These are phyloP conservation scores for Suillus variegatus DNA, from an alignment of 768 basidiomycete genomes.

Conservation along the genomic window DNA sequence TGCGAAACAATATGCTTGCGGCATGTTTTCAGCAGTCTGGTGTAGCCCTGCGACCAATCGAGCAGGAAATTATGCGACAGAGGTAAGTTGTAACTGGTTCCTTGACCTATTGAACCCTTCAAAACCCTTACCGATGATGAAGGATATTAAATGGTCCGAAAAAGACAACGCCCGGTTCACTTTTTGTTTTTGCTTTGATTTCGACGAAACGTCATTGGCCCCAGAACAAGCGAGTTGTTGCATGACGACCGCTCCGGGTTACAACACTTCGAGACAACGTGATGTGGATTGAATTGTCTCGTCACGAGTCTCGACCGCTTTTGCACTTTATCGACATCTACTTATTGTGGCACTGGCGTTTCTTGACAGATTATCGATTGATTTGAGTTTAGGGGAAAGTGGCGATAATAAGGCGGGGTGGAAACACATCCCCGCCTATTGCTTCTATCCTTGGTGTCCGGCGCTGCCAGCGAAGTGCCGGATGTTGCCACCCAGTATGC, in stretches of 20 bases:
- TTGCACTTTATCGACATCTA: neutral
- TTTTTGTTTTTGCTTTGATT: neutral
- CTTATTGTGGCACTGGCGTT: neutral
- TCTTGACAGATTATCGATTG: neutral
- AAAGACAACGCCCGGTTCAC: neutral
- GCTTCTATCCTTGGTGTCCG: constrained; percentile 2
- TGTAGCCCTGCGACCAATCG: neutral
- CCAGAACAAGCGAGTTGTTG: neutral
- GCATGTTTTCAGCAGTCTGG: neutral
- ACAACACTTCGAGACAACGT: neutral
- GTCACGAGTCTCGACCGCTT: neutral
- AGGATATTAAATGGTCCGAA: neutral
- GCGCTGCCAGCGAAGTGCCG: neutral
- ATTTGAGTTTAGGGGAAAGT: neutral
- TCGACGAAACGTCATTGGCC: neutral
- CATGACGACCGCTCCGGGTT: neutral
- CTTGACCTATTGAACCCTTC: neutral
- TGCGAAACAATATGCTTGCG: neutral
- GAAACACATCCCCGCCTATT: neutral
- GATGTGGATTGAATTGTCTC: neutral
- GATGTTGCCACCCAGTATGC: neutral
- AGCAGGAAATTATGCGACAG: neutral
- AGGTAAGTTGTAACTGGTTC: too few species aligned
- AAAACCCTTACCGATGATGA: neutral
- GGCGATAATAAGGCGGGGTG: neutral